A percentile compares a stretch with the other conserved stretches of the same genome.
These are phyloP conservation scores for Cercophora scortea DNA, from an alignment of 495 filamentous ascomycete genomes.

Conservation along the genomic window DNA sequence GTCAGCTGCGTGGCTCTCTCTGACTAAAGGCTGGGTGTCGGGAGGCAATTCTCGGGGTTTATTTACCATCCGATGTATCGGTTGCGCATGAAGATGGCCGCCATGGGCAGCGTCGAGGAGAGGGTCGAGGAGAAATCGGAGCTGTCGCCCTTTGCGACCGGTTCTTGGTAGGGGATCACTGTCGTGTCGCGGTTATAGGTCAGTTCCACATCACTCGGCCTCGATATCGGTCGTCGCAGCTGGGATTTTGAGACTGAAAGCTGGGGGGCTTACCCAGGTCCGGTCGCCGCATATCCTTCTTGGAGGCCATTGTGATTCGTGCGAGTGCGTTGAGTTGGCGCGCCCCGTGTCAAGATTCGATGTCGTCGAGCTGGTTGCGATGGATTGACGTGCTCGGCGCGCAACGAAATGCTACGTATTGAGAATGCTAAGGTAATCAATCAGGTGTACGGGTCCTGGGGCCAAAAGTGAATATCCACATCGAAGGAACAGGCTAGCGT, in stretches of 20 bases:
- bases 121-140: slow-evolving; percentile 56
- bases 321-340: no score
- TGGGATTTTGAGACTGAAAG: not conserved
- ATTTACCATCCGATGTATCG: slow-evolving; percentile 80
- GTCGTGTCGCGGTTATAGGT: not conserved
- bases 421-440: no score
- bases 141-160: slow-evolving; percentile 34
- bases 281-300: slow-evolving; percentile 78
- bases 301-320: slow-evolving; percentile 50
- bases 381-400: no score
- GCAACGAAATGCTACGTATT: no score
- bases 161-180: slow-evolving; percentile 47
- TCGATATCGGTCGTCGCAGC: not conserved
- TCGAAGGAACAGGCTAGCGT: no score
- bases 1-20: no score
- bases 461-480: no score
- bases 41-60: not conserved
- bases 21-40: no score
- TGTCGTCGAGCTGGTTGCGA: no score
- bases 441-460: no score
- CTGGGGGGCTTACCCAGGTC: slow-evolving; percentile 61
- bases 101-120: slow-evolving; percentile 84
- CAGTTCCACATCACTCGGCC: not conserved
- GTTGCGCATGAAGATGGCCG: slow-evolving; percentile 87
- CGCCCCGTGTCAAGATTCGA: no score